Base-by-base conservation (phyloP, 148 eudicot species). In the Rhododendron kiyosumense region DNA sequence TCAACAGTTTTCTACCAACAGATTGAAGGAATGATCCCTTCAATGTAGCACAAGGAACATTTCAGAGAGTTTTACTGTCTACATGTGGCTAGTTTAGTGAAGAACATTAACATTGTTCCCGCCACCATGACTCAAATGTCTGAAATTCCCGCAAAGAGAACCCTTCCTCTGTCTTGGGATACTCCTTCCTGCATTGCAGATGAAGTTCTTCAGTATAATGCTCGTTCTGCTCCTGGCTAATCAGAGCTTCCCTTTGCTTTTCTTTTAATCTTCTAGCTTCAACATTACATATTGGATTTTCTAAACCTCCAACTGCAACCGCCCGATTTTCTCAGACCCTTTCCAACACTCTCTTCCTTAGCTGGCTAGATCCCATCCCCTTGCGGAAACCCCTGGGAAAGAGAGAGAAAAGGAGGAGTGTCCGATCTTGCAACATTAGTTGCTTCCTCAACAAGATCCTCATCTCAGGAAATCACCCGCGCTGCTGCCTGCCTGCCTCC, bases 251-350 rank as follows among this genome's bases (percentile, higher is more conserved):
- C 90, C 93, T 84, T 85, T 90, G 88, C 82, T 89, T 79, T 91
- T 91, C 92, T 90, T 91, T 57, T 92, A 94, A 45, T 95, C 95
- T 10, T 92, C 93, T 28, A 93, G 76, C 78, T 89, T 92, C 71
- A 89, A 83, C 93, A 95, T 73, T 51, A 91, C 88, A 69, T 89
- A 90, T 85, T 92, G 92, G 78, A 95, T 90, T 84, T 87, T 93
- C 87, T 96, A 98, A 84, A 95, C 81, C 88, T 94, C 96, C 61
- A 92, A 65, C 86, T 92, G 94, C 92, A 95, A 87, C 73, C 89
- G 81, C 24, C 85, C 92, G 61, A 96, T 92, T 85, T 91, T 92
- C 61, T 95, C 99, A 11, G 98, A 90, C 85, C 92, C 98, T 89
- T 89, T 93, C 73, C 90, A 87, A 85, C 7, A 93, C 88, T 78